These are phyloP conservation scores for Penicillium atrosanguineum DNA, from an alignment of 495 filamentous ascomycete species.

Conservation along the genomic window DNA sequence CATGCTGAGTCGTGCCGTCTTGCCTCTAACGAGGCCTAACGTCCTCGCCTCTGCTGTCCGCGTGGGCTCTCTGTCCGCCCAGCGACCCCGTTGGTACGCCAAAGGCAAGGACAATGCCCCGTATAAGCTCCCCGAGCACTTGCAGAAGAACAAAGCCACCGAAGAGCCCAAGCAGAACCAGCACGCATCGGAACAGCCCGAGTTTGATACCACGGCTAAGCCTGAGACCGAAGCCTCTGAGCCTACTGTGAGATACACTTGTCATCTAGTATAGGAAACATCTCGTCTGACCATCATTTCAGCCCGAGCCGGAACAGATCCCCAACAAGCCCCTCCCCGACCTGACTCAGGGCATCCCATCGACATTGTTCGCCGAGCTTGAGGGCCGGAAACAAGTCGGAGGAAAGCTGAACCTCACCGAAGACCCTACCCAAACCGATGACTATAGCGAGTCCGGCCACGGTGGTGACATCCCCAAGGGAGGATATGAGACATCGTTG, in stretches of 20 bases:
- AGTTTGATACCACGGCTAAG: slow-evolving; percentile 42
- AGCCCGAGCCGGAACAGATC: slow-evolving; percentile 31
- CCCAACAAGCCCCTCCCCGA: slow-evolving; percentile 67
- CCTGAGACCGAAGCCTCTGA: slow-evolving; percentile 36
- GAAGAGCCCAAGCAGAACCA: slow-evolving; percentile 25
- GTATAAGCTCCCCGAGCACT: slow-evolving; percentile 42
- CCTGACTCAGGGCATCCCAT: slow-evolving; percentile 87
- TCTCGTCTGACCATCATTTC: slow-evolving; percentile 21
- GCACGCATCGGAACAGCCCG: slow-evolving; percentile 41
- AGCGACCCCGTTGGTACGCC: slow-evolving; percentile 46
- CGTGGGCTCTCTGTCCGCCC: slow-evolving; percentile 30
- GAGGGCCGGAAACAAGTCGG: slow-evolving; percentile 52
- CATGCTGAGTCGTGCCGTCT: slow-evolving; percentile 48
- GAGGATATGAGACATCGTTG: slow-evolving; percentile 84
- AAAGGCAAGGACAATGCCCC: slow-evolving; percentile 47
- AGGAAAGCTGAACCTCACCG: slow-evolving; percentile 53
- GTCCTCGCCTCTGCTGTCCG: slow-evolving; percentile 39
- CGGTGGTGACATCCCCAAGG: slow-evolving; percentile 66
- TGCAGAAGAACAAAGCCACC: slow-evolving; percentile 27
- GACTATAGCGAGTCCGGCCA: slow-evolving; percentile 45
- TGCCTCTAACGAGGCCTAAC: slow-evolving; percentile 46
- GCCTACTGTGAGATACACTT: slow-evolving; percentile 22
- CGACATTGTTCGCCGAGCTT: slow-evolving; percentile 70
- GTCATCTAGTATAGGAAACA: background rate
- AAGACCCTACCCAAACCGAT: slow-evolving; percentile 51